Base-by-base conservation (phyloP, 2,329 filamentous ascomycete species). In the Fusarium sp. region DNA sequence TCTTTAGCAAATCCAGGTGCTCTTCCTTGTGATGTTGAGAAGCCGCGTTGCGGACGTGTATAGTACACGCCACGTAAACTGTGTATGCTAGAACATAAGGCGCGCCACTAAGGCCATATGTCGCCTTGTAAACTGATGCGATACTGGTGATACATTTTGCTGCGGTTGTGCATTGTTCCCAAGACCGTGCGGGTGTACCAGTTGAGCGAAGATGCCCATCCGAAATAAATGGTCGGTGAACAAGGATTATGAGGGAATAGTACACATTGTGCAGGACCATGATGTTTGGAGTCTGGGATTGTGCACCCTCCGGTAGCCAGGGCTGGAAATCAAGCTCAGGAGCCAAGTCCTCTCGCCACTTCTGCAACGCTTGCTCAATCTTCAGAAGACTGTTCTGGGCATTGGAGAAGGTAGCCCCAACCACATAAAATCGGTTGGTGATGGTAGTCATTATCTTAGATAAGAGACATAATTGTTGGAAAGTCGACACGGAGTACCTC, bases 361-460 rank as follows among this genome's bases (percentile, higher is more conserved):
- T 39, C 7, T 57, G 43, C 4, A 63, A 25, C 1, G 58, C 58
- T 12, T 43, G 43, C 8, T 63, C 61, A 18, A 63, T 57, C 23
- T 57, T 57, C n/a, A n/a, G 12, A 4, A 63, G 37, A 14, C 52
- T 34, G 3, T 9, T 13, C 3, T 63, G 61, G 4, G 61, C 43
- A 9, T 57, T 63, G 3, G 58, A 63, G 3, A 63, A 63, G 1
- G 49, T 63, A 6, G 61, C 61, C 0, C 61, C 61, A 2, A 63
- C 61, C 1, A 63, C 58, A 2, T 63, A 63, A 2, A 63, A 63
- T 4, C 58, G 59, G 13, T 63, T 63, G 10, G 63, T 63, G 1
- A 63, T 63, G 0, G 19, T 63, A 1, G 61, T 63, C 61, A 63
- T 63, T 18, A 63, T 63, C 37, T 57, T 63, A 0, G 61, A 63